These are phyloP conservation scores for Candida tammaniensis DNA, from an alignment of 805 yeast species.

Conservation along the genomic window DNA sequence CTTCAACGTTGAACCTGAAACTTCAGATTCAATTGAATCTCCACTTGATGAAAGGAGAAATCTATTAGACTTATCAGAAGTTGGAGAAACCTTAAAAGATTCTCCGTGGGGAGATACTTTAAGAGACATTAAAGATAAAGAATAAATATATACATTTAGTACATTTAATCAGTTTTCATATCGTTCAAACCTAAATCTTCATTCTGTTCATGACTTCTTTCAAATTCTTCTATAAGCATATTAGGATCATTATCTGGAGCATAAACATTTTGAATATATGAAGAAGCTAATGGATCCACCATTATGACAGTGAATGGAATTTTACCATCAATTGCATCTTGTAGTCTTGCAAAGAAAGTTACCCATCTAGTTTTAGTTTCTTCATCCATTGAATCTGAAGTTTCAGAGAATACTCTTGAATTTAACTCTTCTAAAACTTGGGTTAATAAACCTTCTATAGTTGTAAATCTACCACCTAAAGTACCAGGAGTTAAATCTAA, in stretches of 20 bases:
- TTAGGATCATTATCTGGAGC: constrained; percentile 99
- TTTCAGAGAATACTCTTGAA: constrained; percentile 75
- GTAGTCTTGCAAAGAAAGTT: constrained; percentile 66
- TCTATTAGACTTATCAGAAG: constrained; percentile 18
- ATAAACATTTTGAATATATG: constrained; percentile 95
- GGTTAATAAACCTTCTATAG: constrained; percentile 86
- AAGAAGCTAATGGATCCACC: constrained; percentile 95
- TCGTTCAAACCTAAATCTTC: constrained; percentile 84
- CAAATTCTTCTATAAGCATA: constrained; percentile 86
- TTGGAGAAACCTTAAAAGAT: constrained; percentile 25
- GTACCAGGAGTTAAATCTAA: constrained; percentile 95
- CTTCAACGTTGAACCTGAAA: neutral
- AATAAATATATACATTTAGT: neutral
- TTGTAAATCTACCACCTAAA: constrained; percentile 96
- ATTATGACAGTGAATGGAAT: constrained; percentile 77
- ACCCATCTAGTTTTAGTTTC: constrained; percentile 81
- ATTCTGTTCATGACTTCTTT: constrained; percentile 84
- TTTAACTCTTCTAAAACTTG: constrained; percentile 91
- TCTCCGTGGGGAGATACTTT: constrained; percentile 27
- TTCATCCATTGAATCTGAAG: constrained; percentile 88
- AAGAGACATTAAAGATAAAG: constrained; percentile 11
- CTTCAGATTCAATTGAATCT: neutral
- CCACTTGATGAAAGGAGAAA: constrained; percentile 9
- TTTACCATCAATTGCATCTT: constrained; percentile 79
- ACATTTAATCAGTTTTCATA: constrained; percentile 37